Conservation (phyloP, 2,329 filamentous ascomycete genomes). For the Sporothrix dimorphospora region DNA sequence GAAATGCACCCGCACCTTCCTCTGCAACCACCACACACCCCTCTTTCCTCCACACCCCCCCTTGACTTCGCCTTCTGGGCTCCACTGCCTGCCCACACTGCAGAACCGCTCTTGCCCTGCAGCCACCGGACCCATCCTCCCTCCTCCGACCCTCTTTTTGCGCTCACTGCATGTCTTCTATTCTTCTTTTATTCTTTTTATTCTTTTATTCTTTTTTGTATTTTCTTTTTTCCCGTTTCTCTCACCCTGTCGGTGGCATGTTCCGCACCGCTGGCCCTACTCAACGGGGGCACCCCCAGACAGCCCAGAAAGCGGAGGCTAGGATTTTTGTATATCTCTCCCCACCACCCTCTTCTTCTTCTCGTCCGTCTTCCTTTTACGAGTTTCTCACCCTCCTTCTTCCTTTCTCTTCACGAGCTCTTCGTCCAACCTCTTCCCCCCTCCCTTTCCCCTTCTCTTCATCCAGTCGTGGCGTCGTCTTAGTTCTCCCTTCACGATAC, state of each 20-base stretch:
- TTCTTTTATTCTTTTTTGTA: background rate
- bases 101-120: conserved; percentile 24
- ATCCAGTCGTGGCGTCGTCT: conserved; percentile 60
- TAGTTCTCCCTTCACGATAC: conserved; percentile 27
- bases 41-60: conserved; percentile 27
- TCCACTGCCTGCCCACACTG: conserved; percentile 27
- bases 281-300: conserved; percentile 2
- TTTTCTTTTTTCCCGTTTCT: background rate
- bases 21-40: conserved; percentile 12
- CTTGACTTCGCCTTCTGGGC: conserved; percentile 28
- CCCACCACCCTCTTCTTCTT: conserved; percentile 50
- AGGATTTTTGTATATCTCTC: conserved; percentile 48
- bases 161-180: background rate
- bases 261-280: conserved; percentile 15
- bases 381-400: conserved; percentile 52
- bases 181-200: conserved; percentile 3
- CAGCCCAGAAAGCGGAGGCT: conserved; percentile 22
- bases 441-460: conserved; percentile 58
- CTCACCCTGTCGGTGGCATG: background rate
- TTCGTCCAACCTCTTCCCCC: conserved; percentile 45
- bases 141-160: conserved; percentile 6
- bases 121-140: conserved; percentile 17
- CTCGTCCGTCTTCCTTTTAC: conserved; percentile 40
- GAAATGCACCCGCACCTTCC: background rate
- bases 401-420: conserved; percentile 58